A percentile compares a stretch with the other conserved stretches of the same genome.
Evolutionary conservation across 2,329 filamentous ascomycete species (phyloP).

Genomic region (Exophiala dermatitidis): DNA sequence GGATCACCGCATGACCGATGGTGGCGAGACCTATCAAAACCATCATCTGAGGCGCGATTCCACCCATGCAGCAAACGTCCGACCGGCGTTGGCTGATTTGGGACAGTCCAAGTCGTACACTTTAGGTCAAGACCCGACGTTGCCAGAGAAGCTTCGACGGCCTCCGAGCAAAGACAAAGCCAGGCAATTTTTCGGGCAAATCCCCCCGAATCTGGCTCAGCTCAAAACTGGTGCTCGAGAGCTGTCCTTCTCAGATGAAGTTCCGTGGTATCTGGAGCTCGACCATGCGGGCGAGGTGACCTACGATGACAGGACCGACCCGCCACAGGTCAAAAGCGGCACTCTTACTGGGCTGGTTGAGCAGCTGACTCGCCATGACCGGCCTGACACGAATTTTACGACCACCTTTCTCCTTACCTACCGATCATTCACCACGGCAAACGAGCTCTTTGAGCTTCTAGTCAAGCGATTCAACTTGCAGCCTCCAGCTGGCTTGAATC

Average conservation of each 20-base stretch:
- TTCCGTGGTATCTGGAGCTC: slow-evolving; percentile 73
- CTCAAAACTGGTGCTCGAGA: slow-evolving; percentile 15
- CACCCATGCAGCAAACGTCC: slow-evolving; percentile 5
- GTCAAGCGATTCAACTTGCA: slow-evolving; percentile 90
- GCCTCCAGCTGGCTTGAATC: slow-evolving; percentile 71
- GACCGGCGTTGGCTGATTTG: slow-evolving; percentile 33
- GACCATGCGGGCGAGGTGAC: slow-evolving; percentile 85
- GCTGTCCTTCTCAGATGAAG: slow-evolving; percentile 58
- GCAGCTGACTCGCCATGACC: slow-evolving; percentile 91
- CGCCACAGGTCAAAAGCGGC: slow-evolving; percentile 75
- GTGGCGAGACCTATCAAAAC: slow-evolving; percentile 44
- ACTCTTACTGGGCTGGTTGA: slow-evolving; percentile 85
- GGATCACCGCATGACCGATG: slow-evolving; percentile 33
- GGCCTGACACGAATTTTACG: slow-evolving; percentile 90
- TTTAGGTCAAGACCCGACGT: slow-evolving; percentile 30
- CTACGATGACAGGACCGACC: slow-evolving; percentile 74
- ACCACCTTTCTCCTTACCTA: slow-evolving; percentile 97
- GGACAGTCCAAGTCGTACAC: slow-evolving; percentile 39
- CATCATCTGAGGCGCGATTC: slow-evolving; percentile 45
- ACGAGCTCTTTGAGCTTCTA: slow-evolving; percentile 85
- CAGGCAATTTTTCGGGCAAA: slow-evolving; percentile 43
- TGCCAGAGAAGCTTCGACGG: slow-evolving; percentile 35
- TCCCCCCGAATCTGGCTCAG: slow-evolving; percentile 33
- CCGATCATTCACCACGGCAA: slow-evolving; percentile 82
- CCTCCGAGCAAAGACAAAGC: slow-evolving; percentile 40